Percentiles rank a stretch among this genome's conserved stretches.
phyloP scores from a whole-genome alignment of 139 green algal genomes.

The Closterium sp. region DNA sequence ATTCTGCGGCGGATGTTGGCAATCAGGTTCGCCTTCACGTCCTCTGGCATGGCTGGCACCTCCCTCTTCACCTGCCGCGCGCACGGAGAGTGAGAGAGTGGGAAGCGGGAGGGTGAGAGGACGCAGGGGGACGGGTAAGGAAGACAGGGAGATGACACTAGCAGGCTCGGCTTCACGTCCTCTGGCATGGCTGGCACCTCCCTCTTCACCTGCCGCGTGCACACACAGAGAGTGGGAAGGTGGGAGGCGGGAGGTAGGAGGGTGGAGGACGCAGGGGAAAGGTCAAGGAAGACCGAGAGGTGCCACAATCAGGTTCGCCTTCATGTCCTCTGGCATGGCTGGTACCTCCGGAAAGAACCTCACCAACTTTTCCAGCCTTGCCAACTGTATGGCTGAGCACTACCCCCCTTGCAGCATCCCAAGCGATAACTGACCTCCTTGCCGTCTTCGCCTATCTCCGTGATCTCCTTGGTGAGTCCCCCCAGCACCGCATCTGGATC shows the following conservation, averaged over 20 bases:
- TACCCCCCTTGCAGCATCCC: background rate
- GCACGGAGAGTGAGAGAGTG: too few relatives aligned
- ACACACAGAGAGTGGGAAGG: background rate
- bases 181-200: slow-evolving; percentile 37
- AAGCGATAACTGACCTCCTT: slow-evolving; percentile 43
- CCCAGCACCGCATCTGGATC: slow-evolving; percentile 71
- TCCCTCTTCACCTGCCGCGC: slow-evolving; percentile 14
- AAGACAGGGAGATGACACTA: too few relatives aligned
- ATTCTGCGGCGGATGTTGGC: slow-evolving; percentile 95
- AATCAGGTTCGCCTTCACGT: slow-evolving; percentile 81
- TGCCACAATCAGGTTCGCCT: background rate
- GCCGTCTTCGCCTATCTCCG: slow-evolving; percentile 47
- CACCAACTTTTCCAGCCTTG: too few relatives aligned
- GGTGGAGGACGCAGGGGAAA: background rate
- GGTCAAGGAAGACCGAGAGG: background rate
- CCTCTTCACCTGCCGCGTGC: slow-evolving; percentile 25
- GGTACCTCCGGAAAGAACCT: too few relatives aligned
- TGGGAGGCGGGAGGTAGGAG: background rate
- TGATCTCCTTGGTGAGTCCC: slow-evolving; percentile 53
- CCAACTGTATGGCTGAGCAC: too few relatives aligned
- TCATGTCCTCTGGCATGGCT: background rate
- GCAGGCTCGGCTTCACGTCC: too few relatives aligned
- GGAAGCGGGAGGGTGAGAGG: too few relatives aligned
- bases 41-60: too few relatives aligned
- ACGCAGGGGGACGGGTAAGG: too few relatives aligned